Conservation (phyloP, 2,329 filamentous ascomycete genomes). For the Chrysoporthe cubensis region DNA sequence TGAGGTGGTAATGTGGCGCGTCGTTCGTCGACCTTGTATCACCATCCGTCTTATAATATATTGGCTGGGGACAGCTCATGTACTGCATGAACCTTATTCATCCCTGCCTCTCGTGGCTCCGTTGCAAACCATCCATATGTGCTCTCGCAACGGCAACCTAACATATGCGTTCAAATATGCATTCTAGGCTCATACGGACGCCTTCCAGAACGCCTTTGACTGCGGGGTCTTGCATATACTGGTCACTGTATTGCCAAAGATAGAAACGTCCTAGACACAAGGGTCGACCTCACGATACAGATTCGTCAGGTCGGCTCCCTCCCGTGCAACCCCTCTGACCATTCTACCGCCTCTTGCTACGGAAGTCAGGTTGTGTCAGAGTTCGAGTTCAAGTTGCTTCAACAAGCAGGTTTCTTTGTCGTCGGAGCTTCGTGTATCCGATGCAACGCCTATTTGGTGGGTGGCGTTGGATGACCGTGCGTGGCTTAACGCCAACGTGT, state of each 20-base stretch:
- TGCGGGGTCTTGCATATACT: neutral
- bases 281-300: neutral
- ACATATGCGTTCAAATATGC: neutral
- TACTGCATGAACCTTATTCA: constrained; percentile 5
- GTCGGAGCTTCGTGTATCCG: neutral
- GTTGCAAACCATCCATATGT: neutral
- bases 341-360: neutral
- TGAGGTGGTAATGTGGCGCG: constrained; percentile 11
- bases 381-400: neutral
- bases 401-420: neutral
- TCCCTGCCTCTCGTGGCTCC: constrained; percentile 5
- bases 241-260: neutral
- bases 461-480: neutral
- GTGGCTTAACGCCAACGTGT: neutral
- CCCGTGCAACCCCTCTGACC: neutral
- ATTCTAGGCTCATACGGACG: neutral
- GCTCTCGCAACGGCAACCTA: neutral
- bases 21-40: neutral
- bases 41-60: neutral
- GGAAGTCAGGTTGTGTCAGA: neutral
- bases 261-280: neutral
- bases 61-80: neutral
- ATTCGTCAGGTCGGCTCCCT: neutral
- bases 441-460: neutral
- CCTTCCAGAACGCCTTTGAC: neutral